These are phyloP conservation scores for Vishniacozyma victoriae DNA, from an alignment of 768 basidiomycete genomes.

Conservation along the genomic window DNA sequence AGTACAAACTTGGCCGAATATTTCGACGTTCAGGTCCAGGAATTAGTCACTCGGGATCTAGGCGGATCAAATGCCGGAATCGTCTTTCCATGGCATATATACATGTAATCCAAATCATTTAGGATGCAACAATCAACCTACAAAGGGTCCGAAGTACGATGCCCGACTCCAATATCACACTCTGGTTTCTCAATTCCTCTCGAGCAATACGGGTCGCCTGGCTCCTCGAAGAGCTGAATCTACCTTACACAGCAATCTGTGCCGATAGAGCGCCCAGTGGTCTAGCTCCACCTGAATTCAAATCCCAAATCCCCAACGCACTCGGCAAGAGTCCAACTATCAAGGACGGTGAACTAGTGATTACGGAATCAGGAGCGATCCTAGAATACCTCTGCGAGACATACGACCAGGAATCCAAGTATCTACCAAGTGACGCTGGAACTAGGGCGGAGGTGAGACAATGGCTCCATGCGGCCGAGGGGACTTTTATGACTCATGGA, in stretches of 20 bases:
- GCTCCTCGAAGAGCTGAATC: conserved; percentile 11
- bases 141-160: too few relatives aligned
- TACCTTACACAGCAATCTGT: conserved; percentile 4
- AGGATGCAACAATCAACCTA: too few relatives aligned
- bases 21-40: too few relatives aligned
- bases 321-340: conserved; percentile 8
- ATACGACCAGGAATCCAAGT: background rate
- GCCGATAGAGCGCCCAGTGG: conserved; percentile 9
- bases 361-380: conserved; percentile 11
- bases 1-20: too few relatives aligned
- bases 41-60: too few relatives aligned
- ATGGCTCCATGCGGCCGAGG: conserved; percentile 15
- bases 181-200: too few relatives aligned
- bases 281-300: conserved; percentile 9
- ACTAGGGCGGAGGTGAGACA: conserved; percentile 1
- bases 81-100: too few relatives aligned
- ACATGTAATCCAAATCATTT: too few relatives aligned
- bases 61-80: too few relatives aligned
- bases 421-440: background rate
- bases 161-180: too few relatives aligned
- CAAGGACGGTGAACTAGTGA: conserved; percentile 4
- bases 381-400: conserved; percentile 13
- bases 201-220: conserved; percentile 14
- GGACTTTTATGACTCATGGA: conserved; percentile 6
- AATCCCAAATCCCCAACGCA: conserved; percentile 5